Percentiles rank a stretch among this genome's conserved stretches.
Evolutionary conservation across 1,284 basidiomycete genomes (phyloP).

Genomic region (Moesziomyces parantarcticus): DNA sequence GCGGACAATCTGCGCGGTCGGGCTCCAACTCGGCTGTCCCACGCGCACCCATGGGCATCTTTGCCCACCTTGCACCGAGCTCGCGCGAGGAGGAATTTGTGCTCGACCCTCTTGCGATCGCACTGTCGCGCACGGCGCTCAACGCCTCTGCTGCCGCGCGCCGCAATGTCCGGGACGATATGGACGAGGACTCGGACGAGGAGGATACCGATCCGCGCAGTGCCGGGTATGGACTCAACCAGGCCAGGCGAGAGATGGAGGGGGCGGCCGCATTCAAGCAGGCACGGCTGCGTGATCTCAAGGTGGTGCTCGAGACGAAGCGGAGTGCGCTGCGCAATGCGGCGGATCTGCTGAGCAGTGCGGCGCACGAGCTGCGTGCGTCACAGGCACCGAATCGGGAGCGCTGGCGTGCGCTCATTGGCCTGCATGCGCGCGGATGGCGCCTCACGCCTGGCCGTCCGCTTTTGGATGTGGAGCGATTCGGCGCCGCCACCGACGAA

Average conservation of each 20-base stretch:
- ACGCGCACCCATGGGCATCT: slow-evolving; percentile 29
- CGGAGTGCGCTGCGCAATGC: slow-evolving; percentile 34
- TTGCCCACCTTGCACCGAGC: slow-evolving; percentile 16
- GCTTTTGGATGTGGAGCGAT: slow-evolving; percentile 53
- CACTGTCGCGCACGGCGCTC: slow-evolving; percentile 25
- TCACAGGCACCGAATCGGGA: slow-evolving; percentile 37
- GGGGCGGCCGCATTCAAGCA: slow-evolving; percentile 2
- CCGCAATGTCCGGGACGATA: neutral
- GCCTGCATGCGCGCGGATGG: slow-evolving; percentile 53
- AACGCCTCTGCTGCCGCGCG: slow-evolving; percentile 14
- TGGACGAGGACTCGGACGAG: slow-evolving; percentile 11
- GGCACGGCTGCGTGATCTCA: slow-evolving; percentile 27
- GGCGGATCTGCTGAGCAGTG: slow-evolving; percentile 44
- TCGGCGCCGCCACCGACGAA: slow-evolving; percentile 17
- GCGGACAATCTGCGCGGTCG: slow-evolving; percentile 21
- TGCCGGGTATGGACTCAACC: slow-evolving; percentile 15
- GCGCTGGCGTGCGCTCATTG: slow-evolving; percentile 47
- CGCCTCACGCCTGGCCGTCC: slow-evolving; percentile 56
- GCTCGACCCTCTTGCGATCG: slow-evolving; percentile 39
- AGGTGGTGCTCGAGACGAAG: slow-evolving; percentile 49
- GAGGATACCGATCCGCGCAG: slow-evolving; percentile 20
- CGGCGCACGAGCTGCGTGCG: slow-evolving; percentile 42
- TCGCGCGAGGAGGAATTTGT: slow-evolving; percentile 39
- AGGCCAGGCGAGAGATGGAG: slow-evolving; percentile 26
- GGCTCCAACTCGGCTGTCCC: neutral